A percentile compares a stretch with the other conserved stretches of the same genome.
These are phyloP conservation scores for Colletotrichum sp. DNA, from an alignment of 2,329 filamentous ascomycete species.

Conservation along the genomic window DNA sequence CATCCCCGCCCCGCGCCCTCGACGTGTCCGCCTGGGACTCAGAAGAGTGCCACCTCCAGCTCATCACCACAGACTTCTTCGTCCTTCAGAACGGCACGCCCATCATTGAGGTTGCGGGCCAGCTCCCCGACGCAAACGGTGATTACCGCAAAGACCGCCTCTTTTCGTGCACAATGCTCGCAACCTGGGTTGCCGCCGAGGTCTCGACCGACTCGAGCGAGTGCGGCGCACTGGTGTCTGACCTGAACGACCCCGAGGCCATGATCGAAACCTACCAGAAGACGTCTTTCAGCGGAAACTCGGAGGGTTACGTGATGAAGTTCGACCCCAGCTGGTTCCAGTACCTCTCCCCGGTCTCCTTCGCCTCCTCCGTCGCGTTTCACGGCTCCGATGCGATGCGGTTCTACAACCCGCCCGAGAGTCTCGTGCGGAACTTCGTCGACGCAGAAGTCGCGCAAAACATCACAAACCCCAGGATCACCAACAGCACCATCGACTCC, in stretches of 20 bases:
- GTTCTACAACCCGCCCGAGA: background rate
- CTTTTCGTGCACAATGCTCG: background rate
- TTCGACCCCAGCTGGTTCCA: background rate
- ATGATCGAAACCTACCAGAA: background rate
- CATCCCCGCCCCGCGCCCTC: background rate
- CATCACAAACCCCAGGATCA: background rate
- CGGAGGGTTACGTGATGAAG: background rate
- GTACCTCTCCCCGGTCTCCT: background rate
- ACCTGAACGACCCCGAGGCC: background rate
- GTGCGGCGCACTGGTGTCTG: background rate
- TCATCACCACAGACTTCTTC: background rate
- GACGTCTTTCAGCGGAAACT: background rate
- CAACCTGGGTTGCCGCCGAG: background rate
- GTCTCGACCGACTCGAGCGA: background rate
- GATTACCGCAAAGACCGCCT: background rate
- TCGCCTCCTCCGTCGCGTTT: accelerated
- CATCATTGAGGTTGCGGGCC: background rate
- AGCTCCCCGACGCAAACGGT: background rate
- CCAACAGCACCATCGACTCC: background rate
- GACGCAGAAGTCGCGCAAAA: background rate
- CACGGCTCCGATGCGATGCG: background rate
- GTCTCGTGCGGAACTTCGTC: background rate
- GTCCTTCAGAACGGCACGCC: background rate
- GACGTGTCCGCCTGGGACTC: background rate
- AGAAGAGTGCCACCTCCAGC: background rate